These are phyloP conservation scores for Penicillium alfredii DNA, from an alignment of 495 filamentous ascomycete species.

Conservation along the genomic window DNA sequence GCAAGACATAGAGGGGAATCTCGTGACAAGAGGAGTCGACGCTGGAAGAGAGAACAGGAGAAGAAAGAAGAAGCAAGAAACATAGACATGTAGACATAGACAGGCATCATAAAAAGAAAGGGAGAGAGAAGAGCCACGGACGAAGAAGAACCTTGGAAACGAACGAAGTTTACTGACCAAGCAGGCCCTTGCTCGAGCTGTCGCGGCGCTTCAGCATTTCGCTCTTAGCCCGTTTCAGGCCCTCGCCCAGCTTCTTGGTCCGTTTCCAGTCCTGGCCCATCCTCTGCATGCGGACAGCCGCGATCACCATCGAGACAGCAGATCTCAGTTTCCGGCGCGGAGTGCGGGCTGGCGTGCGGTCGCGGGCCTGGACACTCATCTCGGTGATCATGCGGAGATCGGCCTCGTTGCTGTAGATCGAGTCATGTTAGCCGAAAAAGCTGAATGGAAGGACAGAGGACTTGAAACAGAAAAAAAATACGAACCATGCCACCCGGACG, in stretches of 20 bases:
- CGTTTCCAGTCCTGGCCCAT: slow-evolving; percentile 48
- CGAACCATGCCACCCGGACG: slow-evolving; percentile 78
- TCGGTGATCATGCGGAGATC: slow-evolving; percentile 76
- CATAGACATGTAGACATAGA: too few species aligned
- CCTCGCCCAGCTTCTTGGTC: slow-evolving; percentile 41
- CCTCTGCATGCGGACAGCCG: slow-evolving; percentile 48
- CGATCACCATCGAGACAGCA: slow-evolving; percentile 49
- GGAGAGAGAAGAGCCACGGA: too few species aligned
- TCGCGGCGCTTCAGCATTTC: slow-evolving; percentile 40
- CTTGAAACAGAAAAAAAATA: slow-evolving; percentile 20
- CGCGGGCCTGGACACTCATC: slow-evolving; percentile 58
- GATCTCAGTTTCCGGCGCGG: slow-evolving; percentile 44
- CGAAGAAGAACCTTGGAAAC: too few species aligned
- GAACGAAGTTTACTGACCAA: slow-evolving; percentile 14
- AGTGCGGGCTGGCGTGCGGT: slow-evolving; percentile 23
- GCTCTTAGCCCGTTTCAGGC: slow-evolving; percentile 40
- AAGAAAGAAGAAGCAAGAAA: neutral
- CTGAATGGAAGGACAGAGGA: slow-evolving; percentile 6
- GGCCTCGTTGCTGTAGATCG: slow-evolving; percentile 69
- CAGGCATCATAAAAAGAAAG: neutral
- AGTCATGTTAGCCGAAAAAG: slow-evolving; percentile 19
- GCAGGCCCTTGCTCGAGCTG: slow-evolving; percentile 22
- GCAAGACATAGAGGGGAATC: slow-evolving; percentile 7
- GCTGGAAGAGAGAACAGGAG: slow-evolving; percentile 2
- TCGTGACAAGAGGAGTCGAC: slow-evolving; percentile 2